Base-by-base conservation (phyloP, 257 asterid species). In the Paraleonurus japonicus region DNA sequence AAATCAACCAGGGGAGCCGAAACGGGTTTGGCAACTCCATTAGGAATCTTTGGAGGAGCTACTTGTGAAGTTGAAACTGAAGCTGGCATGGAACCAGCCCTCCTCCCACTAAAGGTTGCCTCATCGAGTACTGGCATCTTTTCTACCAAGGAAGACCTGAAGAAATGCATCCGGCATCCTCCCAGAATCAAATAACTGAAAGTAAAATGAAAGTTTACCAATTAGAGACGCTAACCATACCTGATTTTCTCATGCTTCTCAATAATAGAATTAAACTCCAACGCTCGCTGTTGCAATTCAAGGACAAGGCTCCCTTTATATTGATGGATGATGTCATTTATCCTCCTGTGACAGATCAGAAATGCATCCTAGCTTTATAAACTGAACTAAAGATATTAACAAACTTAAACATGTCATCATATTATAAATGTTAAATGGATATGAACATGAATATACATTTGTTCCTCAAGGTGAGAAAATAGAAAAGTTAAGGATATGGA, bases 51-150 rank as follows among this genome's bases (percentile, higher is more conserved):
- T 10, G 85, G 85, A 60, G 82, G 72, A 57, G 88, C 75, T 67
- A 86, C 90, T 74, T 92, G 85, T 50, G 96, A 88, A 73, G 96
- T 84, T 64, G 96, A 85, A 68, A 76, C 87, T 53, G 84, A 79
- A 79, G 78, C 80, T 55, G 96, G 85, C 60, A 89, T 67, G 16
- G 95, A 87, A 68, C 95, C 96, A 72, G 89, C 87, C 75, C 81
- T 88, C 86, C 95, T 85, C 75, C 91, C 86, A 28, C 86, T 85
- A 76, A 80, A 85, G 35, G 89, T 88, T 57, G 92, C 90, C 79
- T 89, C 98, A 71, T 92, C 98, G 26, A 89, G 96, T 50, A 85
- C 95, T 39, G 98, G 98, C 96, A 89, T 89, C 82, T 94, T 88
- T 80, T 92, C 98, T 51, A 89, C 94, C 74, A 92, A 82, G n/a